A percentile compares a stretch with the other conserved stretches of the same genome.
phyloP scores from a whole-genome alignment of 176 grass and related monocot genomes.

The Rhynchospora pubera region DNA sequence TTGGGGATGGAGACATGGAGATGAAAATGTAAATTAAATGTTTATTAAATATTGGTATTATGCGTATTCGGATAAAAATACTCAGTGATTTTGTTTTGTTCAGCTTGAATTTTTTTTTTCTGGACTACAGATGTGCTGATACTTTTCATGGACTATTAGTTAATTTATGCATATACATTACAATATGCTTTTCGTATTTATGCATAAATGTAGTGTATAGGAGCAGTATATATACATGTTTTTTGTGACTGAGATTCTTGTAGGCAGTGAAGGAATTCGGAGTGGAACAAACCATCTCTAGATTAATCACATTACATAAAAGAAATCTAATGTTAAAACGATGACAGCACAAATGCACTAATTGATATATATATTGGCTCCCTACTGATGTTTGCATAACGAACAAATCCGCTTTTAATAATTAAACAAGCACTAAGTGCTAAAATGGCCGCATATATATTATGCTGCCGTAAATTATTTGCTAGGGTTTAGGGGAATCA shows the following conservation, averaged over 20 bases:
- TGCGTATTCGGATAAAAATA: neutral
- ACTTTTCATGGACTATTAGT: neutral
- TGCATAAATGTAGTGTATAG: no score
- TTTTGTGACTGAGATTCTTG: neutral
- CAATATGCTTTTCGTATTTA: no score
- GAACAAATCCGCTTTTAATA: neutral
- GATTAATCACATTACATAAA: neutral
- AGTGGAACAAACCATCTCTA: neutral
- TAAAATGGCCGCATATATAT: no score
- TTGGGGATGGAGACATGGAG: neutral
- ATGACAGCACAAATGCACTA: neutral
- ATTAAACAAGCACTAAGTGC: neutral
- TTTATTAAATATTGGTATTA: slow-evolving; percentile 11
- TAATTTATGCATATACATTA: no score
- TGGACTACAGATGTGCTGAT: neutral
- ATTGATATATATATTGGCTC: neutral
- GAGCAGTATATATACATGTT: no score
- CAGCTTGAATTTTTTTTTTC: neutral
- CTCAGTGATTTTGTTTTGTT: neutral
- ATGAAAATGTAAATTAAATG: slow-evolving; percentile 23
- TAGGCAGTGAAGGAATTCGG: neutral
- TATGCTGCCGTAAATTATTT: no score
- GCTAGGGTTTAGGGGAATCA: no score
- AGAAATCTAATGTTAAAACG: neutral
- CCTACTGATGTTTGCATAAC: neutral